Base-by-base conservation (phyloP, 2,329 filamentous ascomycete species). In the Venturia effusa region DNA sequence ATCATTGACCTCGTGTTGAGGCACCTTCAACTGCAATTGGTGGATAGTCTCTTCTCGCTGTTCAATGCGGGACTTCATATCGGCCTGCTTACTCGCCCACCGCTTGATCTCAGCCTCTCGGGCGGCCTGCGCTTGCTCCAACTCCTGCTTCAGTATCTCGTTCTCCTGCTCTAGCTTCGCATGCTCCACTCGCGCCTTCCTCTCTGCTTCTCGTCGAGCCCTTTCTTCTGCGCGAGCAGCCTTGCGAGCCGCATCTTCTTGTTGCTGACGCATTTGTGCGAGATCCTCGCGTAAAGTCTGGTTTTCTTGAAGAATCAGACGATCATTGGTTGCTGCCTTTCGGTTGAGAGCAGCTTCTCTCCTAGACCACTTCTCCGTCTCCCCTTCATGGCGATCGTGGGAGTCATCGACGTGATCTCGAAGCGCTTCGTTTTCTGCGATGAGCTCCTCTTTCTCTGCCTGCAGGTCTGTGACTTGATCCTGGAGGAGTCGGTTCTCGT, bases 71-170 rank as follows among this genome's bases (percentile, higher is more conserved):
- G 68, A 67, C 62, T 72, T 71, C 27, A 77, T 59, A 11, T 72
- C 67, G 17, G 71, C 67, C 64, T 76, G 73, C 19, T 70, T 69
- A 17, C 67, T 68, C 40, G 68, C 64, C 73, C 74, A 75, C 13
- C 70, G 71, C 63, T 69, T 70, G 22, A 68, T 63, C 34, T 76
- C 75, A 34, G 83, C 79, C 64, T 88, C 82, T 15, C 94, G 80
- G 65, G 91, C 89, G 59, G 85, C 82, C 69, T 88, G 87, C 11
- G 94, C 79, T 61, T 88, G 87, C 59, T 88, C 83, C 61, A 96
- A 84, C 72, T 94, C 89, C n/a, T 83, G 81, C 66, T 80, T 84
- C 61, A 96, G 78, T 8, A 86, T 76, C 13, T 83, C 83, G 71
- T 93, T 88, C 69, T 93, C 88, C 64, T 83, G 84, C 67, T 82